phyloP scores from a whole-genome alignment of 345 rosid species.

The Nephelium lappaceum region DNA sequence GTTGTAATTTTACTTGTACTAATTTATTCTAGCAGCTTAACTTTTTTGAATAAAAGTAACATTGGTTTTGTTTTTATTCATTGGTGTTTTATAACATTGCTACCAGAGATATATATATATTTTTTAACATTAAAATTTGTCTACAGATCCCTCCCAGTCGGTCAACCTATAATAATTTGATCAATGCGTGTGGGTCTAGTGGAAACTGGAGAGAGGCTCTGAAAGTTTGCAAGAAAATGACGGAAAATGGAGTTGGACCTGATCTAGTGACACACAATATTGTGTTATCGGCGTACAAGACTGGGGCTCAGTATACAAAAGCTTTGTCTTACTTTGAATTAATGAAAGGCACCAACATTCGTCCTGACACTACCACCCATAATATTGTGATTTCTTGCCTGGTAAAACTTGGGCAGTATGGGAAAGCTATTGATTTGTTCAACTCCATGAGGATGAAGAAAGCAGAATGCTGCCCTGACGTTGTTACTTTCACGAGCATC shows the following conservation, averaged over 20 bases:
- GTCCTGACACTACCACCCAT: slow-evolving; percentile 81
- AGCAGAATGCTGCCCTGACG: slow-evolving; percentile 69
- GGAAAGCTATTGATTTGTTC: slow-evolving; percentile 66
- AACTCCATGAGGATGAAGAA: slow-evolving; percentile 83
- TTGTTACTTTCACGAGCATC: slow-evolving; percentile 81
- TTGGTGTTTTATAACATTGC: neutral
- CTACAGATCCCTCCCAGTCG: slow-evolving; percentile 92
- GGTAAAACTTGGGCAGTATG: slow-evolving; percentile 72
- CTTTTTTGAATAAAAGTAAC: neutral
- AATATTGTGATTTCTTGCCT: slow-evolving; percentile 83
- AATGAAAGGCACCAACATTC: slow-evolving; percentile 84
- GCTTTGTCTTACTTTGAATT: slow-evolving; percentile 87
- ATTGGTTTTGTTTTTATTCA: neutral
- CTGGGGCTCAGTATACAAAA: slow-evolving; percentile 71
- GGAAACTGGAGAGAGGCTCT: slow-evolving; percentile 98
- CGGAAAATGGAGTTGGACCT: slow-evolving; percentile 98
- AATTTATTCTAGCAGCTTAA: neutral
- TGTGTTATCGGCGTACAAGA: slow-evolving; percentile 85
- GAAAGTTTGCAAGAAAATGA: slow-evolving; percentile 85
- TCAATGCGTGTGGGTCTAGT: slow-evolving; percentile 94
- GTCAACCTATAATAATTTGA: slow-evolving; percentile 81
- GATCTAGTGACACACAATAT: slow-evolving; percentile 93
- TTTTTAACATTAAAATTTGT: slow-evolving; percentile 19
- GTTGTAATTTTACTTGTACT: neutral
- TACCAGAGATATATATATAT: neutral